These are phyloP conservation scores for Arachnopeziza araneosa DNA, from an alignment of 2,329 filamentous ascomycete species.

Conservation along the genomic window DNA sequence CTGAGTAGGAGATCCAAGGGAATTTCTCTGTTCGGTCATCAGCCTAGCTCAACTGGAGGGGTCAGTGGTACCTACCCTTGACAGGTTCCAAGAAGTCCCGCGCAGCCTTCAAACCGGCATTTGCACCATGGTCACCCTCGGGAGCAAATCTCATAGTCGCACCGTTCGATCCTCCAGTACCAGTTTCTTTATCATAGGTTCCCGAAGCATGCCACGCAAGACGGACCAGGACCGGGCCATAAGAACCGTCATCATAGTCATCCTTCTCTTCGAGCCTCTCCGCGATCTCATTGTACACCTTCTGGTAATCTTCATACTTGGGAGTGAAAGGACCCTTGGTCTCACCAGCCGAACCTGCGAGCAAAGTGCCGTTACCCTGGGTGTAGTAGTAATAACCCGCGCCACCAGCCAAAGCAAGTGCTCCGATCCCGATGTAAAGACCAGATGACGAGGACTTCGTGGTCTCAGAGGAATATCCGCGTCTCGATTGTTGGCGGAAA, in stretches of 20 bases:
- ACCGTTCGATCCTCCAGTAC: conserved; percentile 90
- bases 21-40: conserved; percentile 53
- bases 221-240: conserved; percentile 83
- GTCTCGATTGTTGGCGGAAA: conserved; percentile 69
- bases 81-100: conserved; percentile 91
- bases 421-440: conserved; percentile 53
- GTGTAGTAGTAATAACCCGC: conserved; percentile 63
- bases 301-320: conserved; percentile 84
- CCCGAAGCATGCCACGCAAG: conserved; percentile 93
- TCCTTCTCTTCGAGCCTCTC: conserved; percentile 77
- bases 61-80: conserved; percentile 56
- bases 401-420: conserved; percentile 55
- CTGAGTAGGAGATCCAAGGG: conserved; percentile 95
- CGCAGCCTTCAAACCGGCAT: conserved; percentile 80
- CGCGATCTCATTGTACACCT: conserved; percentile 87
- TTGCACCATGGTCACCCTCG: conserved; percentile 86
- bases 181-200: conserved; percentile 83
- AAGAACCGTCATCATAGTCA: conserved; percentile 95
- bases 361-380: conserved; percentile 41
- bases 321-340: conserved; percentile 58
- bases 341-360: conserved; percentile 34
- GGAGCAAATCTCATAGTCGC: conserved; percentile 95
- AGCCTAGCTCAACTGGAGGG: conserved; percentile 1
- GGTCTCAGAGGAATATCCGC: conserved; percentile 75
- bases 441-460: conserved; percentile 47